Evolutionary conservation across 768 basidiomycete species (phyloP), one percentile per base, ranked within the genome.

Genomic region (Tylopilus cervinicoccineus): DNA sequence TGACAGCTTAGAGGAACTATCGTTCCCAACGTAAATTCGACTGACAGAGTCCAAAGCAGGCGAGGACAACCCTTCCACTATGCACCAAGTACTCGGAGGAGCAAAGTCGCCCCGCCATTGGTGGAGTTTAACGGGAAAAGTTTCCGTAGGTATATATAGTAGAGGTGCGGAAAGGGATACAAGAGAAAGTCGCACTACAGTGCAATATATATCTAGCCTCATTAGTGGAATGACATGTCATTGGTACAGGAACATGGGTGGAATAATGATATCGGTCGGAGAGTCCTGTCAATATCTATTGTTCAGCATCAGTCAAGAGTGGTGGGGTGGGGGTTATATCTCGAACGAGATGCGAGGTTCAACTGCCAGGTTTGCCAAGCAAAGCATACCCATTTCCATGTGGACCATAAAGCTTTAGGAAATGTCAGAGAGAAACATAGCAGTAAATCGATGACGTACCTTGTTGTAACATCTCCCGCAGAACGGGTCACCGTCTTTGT

Each of bases 341-440:
- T 39, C 29, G 9, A 23, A 29, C 13, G 43, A 22, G 28, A 28
- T 33, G 27, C 16, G 32, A 27, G 12, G 26, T 38, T 59, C 37
- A 78, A 45, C 72, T 72, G 24, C 77, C 76, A 0, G 72, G 68
- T 51, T 75, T 76, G 24, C 79, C 79, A 3, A 85, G 65, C 28
- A 89, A 63, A n/a, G 86, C 88, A 62, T 89, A 89, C 20, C 87
- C 88, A 49, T 70, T 75, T 19, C 87, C 87, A 60, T 79, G 78
- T 0, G 87, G 87, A 5, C 87, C 87, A 57, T 88, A 77, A 50
- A 81, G 68, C 88, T 90, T 53, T 13, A 48, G 24, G 17, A 38
- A 29, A 10, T 3, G n/a, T 55, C n/a, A 54, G 26, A 45, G 3
- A 26, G n/a, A 17, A 33, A 48, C 14, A 12, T 28, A 20, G 0